Evolutionary conservation across 2,329 filamentous ascomycete genomes (phyloP).

Genomic region (Boeremia lycopersici): DNA sequence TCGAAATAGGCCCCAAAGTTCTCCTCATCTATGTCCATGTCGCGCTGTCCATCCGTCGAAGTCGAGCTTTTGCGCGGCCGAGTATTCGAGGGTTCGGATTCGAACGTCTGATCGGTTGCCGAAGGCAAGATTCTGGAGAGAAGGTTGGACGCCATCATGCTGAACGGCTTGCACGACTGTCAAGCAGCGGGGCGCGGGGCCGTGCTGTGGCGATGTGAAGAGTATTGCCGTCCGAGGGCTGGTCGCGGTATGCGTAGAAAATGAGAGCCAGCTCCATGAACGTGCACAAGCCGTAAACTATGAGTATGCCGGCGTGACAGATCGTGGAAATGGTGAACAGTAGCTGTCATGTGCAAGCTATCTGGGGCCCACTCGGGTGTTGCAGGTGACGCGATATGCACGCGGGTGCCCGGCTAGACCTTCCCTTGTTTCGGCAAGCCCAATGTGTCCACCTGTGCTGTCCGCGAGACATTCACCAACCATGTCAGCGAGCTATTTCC

Average conservation of each 20-base stretch:
- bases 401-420: conserved; percentile 21
- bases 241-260: conserved; percentile 25
- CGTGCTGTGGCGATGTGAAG: conserved; percentile 22
- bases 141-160: conserved; percentile 60
- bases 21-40: conserved; percentile 57
- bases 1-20: conserved; percentile 58
- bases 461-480: conserved; percentile 8
- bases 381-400: conserved; percentile 31
- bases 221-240: conserved; percentile 23
- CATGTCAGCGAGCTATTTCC: conserved; percentile 43
- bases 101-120: conserved; percentile 54
- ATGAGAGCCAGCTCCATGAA: conserved; percentile 31
- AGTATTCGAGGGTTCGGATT: conserved; percentile 45
- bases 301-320: conserved; percentile 29
- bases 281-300: conserved; percentile 20
- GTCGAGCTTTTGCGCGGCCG: conserved; percentile 30
- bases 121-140: conserved; percentile 60
- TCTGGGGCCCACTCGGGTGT: conserved; percentile 9
- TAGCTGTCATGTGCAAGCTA: conserved; percentile 29
- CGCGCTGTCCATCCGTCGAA: conserved; percentile 51
- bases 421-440: conserved; percentile 18
- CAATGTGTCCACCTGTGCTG: conserved; percentile 22
- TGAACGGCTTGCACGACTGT: conserved; percentile 19
- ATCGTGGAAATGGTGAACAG: conserved; percentile 19
- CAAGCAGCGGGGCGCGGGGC: conserved; percentile 38